These are phyloP conservation scores for Alternaria conjuncta DNA, from an alignment of 2,329 filamentous ascomycete genomes.

Conservation along the genomic window DNA sequence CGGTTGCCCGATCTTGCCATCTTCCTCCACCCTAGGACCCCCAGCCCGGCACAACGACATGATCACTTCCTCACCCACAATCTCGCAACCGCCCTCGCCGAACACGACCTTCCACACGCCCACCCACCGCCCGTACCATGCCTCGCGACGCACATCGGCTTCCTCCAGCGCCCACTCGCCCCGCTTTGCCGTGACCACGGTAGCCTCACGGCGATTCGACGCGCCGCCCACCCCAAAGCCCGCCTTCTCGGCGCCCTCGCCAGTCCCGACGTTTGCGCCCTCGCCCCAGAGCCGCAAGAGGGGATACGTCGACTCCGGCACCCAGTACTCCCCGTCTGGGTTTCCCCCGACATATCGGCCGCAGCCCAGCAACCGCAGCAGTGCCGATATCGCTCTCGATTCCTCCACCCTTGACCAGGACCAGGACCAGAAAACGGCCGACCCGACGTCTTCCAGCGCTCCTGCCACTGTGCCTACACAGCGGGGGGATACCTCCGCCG, in stretches of 20 bases:
- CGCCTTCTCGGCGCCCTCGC: constrained; percentile 30
- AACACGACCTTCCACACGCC: constrained; percentile 44
- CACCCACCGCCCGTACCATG: constrained; percentile 41
- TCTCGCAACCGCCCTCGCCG: constrained; percentile 47
- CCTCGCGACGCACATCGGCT: constrained; percentile 40
- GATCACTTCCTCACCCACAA: constrained; percentile 47
- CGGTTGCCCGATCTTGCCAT: constrained; percentile 6
- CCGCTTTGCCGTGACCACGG: constrained; percentile 41
- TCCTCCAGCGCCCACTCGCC: constrained; percentile 41
- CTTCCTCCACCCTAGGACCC: constrained; percentile 11
- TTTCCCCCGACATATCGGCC: constrained; percentile 53
- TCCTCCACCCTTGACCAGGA: neutral
- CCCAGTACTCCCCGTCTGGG: constrained; percentile 62
- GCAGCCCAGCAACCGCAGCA: constrained; percentile 5
- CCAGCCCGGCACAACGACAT: constrained; percentile 28
- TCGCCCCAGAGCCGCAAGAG: constrained; percentile 40
- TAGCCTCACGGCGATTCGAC: constrained; percentile 38
- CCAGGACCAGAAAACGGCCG: constrained; percentile 8
- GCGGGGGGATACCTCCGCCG: constrained; percentile 43
- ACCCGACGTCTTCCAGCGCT: constrained; percentile 14
- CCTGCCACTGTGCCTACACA: constrained; percentile 26
- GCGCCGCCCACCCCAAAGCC: constrained; percentile 30
- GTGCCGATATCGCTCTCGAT: neutral
- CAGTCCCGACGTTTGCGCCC: constrained; percentile 25
- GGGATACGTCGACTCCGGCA: constrained; percentile 57